phyloP scores from a whole-genome alignment of 257 asterid species.

The Anisodus acutangulus region DNA sequence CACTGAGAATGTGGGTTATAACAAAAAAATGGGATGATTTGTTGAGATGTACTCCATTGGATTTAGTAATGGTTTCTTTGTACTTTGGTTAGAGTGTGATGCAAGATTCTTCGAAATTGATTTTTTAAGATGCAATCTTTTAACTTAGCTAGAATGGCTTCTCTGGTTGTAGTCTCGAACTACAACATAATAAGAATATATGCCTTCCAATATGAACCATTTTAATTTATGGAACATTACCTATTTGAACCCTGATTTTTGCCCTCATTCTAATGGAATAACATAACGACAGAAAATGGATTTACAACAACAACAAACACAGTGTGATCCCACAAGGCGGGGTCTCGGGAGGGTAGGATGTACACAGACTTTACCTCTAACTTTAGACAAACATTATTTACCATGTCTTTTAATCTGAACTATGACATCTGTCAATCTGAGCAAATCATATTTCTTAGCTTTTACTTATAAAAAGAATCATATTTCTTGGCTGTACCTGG shows the following conservation, averaged over 20 bases:
- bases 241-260: constrained; percentile 1
- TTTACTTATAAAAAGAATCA: background rate
- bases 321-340: too few relatives aligned
- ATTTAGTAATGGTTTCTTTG: background rate
- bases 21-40: background rate
- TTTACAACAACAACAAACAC: too few relatives aligned
- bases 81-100: background rate
- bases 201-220: background rate
- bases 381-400: background rate
- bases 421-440: background rate
- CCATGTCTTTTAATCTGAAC: background rate
- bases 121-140: background rate
- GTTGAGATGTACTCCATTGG: background rate
- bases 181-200: constrained; percentile 12
- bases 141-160: background rate
- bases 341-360: too few relatives aligned
- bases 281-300: background rate
- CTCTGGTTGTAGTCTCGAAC: constrained; percentile 5
- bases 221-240: background rate
- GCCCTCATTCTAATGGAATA: constrained; percentile 13
- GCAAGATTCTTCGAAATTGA: background rate
- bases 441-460: constrained; percentile 3
- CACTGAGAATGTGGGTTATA: background rate
- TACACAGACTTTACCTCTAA: too few relatives aligned
- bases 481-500: constrained; percentile 20